Evolutionary conservation across 257 asterid species (phyloP).

Genomic region (Nicotiana sylvestris): DNA sequence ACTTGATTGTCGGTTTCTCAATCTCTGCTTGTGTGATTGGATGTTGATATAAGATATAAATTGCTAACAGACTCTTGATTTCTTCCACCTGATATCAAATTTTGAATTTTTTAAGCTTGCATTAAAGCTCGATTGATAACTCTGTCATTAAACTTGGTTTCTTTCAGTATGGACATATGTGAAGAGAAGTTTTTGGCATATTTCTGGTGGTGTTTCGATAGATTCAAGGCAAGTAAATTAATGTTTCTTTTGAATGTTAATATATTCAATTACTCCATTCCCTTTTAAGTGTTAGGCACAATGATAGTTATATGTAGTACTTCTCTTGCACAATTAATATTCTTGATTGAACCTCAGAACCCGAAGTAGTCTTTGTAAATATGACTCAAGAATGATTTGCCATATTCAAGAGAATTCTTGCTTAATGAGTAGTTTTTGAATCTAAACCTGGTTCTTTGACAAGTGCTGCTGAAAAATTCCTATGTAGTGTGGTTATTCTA

Average conservation of each 20-base stretch:
- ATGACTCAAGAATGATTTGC: not conserved
- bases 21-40: not conserved
- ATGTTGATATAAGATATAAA: not conserved
- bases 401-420: not conserved
- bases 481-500: not conserved
- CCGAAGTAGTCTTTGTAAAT: not conserved
- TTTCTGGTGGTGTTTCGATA: conserved; percentile 95
- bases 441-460: not conserved
- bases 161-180: conserved; percentile 58
- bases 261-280: not conserved
- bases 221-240: conserved; percentile 59
- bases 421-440: not conserved
- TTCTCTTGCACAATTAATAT: not conserved
- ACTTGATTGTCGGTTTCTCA: not conserved
- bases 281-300: not conserved
- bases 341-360: not conserved
- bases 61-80: not conserved
- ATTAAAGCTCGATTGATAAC: not conserved
- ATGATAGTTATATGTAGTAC: not conserved
- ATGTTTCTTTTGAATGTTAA: not conserved
- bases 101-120: not conserved
- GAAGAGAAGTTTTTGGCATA: conserved; percentile 86
- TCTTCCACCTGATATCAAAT: not conserved
- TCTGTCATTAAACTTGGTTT: conserved; percentile 13
- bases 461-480: not conserved